Evolutionary conservation across 2,329 filamentous ascomycete genomes (phyloP).

Genomic region (Pseudogymnoascus sp.): DNA sequence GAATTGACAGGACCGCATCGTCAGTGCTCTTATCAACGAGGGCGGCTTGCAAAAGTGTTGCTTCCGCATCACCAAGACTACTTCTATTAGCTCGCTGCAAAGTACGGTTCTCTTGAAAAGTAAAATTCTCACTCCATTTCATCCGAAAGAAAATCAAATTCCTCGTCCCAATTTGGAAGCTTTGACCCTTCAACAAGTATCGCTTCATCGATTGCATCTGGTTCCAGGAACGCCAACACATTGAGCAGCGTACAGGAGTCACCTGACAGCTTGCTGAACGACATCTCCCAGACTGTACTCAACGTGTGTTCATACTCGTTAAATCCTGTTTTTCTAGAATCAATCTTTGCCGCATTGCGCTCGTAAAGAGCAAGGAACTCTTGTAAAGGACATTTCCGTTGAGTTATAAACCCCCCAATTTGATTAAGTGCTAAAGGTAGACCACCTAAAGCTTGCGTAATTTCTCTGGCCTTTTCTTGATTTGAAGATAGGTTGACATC

Average conservation of each 20-base stretch:
- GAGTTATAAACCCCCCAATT: no score
- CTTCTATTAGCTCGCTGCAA: background rate
- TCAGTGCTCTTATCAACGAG: conserved; percentile 20
- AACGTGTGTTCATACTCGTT: conserved; percentile 18
- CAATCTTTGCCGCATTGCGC: no score
- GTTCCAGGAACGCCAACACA: conserved; percentile 26
- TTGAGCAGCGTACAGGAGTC: conserved; percentile 21
- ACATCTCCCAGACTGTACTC: conserved; percentile 26
- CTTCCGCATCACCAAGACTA: conserved; percentile 21
- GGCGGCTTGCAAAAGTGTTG: conserved; percentile 19
- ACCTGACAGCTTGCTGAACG: conserved; percentile 22
- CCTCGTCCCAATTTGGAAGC: conserved; percentile 16
- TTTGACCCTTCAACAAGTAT: conserved; percentile 20
- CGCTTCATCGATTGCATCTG: conserved; percentile 24
- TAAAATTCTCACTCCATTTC: conserved; percentile 25
- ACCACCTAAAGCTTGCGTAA: no score
- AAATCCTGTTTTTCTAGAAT: no score
- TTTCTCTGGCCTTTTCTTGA: no score
- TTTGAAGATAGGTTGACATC: no score
- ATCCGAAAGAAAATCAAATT: conserved; percentile 23
- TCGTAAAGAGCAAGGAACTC: no score
- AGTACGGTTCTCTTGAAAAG: background rate
- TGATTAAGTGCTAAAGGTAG: no score
- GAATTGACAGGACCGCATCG: conserved; percentile 19
- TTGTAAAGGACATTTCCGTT: no score